Conservation (phyloP, 202 grass and related monocot species). For the Miscanthus sacchariflorus region DNA sequence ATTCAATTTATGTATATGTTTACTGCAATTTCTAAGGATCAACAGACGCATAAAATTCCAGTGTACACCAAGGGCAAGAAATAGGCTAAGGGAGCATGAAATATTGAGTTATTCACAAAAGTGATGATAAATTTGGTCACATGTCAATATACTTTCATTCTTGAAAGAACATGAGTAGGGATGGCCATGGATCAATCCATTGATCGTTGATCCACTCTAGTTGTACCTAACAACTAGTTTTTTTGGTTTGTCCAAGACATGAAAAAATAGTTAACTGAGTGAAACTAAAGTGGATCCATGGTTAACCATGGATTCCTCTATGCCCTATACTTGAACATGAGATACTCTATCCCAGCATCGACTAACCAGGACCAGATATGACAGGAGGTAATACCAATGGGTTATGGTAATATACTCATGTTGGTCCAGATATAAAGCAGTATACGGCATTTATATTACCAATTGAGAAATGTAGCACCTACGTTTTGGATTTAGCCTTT, state of each 20-base stretch:
- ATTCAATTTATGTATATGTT: background rate
- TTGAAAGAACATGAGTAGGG: background rate
- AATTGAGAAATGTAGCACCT: background rate
- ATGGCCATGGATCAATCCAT: background rate
- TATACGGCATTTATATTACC: background rate
- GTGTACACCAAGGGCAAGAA: background rate
- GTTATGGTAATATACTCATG: background rate
- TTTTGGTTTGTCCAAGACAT: background rate
- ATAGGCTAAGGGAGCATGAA: background rate
- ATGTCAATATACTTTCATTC: background rate
- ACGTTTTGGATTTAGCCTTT: background rate
- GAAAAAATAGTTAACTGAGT: background rate
- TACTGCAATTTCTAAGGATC: background rate
- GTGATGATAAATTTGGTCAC: background rate
- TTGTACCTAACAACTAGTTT: background rate
- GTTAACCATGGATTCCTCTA: too few relatives aligned
- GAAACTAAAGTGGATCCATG: background rate
- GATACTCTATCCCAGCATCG: conserved; percentile 1
- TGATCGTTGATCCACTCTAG: background rate
- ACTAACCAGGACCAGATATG: background rate
- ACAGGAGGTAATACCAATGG: background rate
- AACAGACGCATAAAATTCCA: background rate
- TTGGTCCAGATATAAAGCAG: background rate
- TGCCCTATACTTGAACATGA: background rate
- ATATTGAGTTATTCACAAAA: background rate